Base-by-base conservation (phyloP, 305 asterid species). In the Vinca major region DNA sequence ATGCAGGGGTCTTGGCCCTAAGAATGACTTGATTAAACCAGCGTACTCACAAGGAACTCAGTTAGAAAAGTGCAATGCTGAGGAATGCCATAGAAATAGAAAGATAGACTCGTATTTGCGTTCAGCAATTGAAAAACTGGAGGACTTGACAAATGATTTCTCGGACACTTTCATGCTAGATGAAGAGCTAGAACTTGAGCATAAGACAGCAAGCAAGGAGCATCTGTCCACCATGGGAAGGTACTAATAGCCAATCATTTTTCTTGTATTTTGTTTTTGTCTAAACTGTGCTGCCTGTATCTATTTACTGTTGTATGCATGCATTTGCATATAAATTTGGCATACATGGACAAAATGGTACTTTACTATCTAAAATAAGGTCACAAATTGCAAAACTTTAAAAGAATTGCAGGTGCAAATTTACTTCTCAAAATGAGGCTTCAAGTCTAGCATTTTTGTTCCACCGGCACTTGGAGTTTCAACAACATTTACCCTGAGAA, bases 161-260 rank as follows among this genome's bases (percentile, higher is more conserved):
- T 81, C 88, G 57, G 85, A 78, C 86, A 85, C 97, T 65, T 87
- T 88, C 77, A 80, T 84, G 89, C 86, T 88, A 39, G 96, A 89
- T 62, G 95, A 93, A 77, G 97, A 93, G 86, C 88, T 90, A 74
- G 99, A 90, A 65, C 53, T 78, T 77, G 91, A 82, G 78, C 86
- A 76, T 68, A 85, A 86, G 79, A 49, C 67, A 26, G 73, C 43
- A 41, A 72, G 58, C 69, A 74, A 71, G 69, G 79, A 72, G 62
- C 77, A 79, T 63, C 71, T 62, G 72, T 78, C 86, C 79, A 68
- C 77, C 21, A 68, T 68, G 14, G 81, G 75, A 82, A 87, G 96
- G 99, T 93, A 84, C 49, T 70, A 14, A 13, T 19, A 5, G 21
- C 55, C 52, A 67, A 54, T 36, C 47, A 39, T 50, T 40, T 26